Percentiles rank a stretch among this genome's conserved stretches.
Evolutionary conservation across 305 asterid species (phyloP).

Genomic region (Fraxinus sp.): DNA sequence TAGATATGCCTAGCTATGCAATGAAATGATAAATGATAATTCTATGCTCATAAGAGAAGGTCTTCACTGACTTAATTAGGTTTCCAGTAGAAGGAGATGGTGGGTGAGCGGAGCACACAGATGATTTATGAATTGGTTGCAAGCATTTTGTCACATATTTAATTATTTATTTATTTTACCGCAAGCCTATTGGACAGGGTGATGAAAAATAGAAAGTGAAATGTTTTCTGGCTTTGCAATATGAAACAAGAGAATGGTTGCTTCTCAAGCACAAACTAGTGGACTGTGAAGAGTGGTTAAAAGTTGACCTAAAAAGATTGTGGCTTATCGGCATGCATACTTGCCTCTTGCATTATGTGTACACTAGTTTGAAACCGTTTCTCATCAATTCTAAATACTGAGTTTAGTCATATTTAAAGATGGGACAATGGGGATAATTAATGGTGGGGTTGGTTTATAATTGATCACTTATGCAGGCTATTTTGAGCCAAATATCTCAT

Average conservation of each 20-base stretch:
- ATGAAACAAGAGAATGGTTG: background rate
- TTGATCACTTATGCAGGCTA: background rate
- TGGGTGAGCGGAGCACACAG: background rate
- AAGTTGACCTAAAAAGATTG: background rate
- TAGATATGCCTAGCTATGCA: background rate
- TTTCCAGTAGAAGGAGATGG: background rate
- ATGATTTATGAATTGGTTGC: background rate
- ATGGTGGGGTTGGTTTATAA: background rate
- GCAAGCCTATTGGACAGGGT: background rate
- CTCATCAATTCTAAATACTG: background rate
- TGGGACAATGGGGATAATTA: background rate
- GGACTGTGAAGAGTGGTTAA: background rate
- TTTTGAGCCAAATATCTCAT: background rate
- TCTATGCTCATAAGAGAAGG: background rate
- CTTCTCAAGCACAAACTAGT: background rate
- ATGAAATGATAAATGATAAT: background rate
- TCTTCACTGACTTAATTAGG: background rate
- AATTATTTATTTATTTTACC: background rate
- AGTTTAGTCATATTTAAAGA: background rate
- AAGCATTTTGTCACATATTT: background rate
- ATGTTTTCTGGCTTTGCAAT: conserved; percentile 1
- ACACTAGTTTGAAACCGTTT: background rate
- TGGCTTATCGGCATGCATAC: background rate
- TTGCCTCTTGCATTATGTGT: background rate
- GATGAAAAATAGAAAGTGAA: background rate